Conservation (phyloP, 805 yeast species). For the Yamadazyma endophytica region DNA sequence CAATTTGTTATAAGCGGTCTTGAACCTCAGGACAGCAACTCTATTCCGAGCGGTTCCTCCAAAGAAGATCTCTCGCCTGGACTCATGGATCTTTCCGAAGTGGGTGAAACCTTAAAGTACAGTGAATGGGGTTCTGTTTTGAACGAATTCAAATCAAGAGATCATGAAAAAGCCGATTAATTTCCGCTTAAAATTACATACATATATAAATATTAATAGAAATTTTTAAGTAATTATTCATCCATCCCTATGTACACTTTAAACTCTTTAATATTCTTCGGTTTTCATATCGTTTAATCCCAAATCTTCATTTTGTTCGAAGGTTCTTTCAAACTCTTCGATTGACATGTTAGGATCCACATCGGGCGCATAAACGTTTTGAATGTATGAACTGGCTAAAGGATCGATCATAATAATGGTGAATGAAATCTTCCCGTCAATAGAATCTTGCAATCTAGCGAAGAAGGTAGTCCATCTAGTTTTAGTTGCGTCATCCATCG, state of each 20-base stretch:
- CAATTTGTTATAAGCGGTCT: neutral
- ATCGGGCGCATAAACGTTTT: slow-evolving; percentile 98
- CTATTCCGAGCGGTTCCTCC: neutral
- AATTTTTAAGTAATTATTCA: neutral
- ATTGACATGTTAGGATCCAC: slow-evolving; percentile 92
- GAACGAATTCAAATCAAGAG: too few species aligned
- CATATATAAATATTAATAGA: too few species aligned
- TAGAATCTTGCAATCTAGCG: slow-evolving; percentile 67
- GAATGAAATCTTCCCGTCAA: slow-evolving; percentile 76
- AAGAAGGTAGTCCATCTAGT: slow-evolving; percentile 83
- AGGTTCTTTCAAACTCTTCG: slow-evolving; percentile 87
- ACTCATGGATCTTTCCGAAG: slow-evolving; percentile 16
- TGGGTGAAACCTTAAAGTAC: slow-evolving; percentile 23
- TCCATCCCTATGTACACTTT: slow-evolving; percentile 1
- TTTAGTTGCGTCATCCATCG: slow-evolving; percentile 78
- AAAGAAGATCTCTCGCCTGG: slow-evolving; percentile 5
- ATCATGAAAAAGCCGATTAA: slow-evolving; percentile 10
- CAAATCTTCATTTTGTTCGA: slow-evolving; percentile 84
- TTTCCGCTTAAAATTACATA: neutral
- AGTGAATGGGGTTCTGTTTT: slow-evolving; percentile 25
- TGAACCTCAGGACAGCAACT: neutral
- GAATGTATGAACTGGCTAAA: slow-evolving; percentile 89
- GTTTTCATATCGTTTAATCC: slow-evolving; percentile 64
- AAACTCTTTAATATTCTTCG: slow-evolving; percentile 13
- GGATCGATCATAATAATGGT: slow-evolving; percentile 93